Evolutionary conservation across 306 rosid species (phyloP).

Genomic region (Sindora glabra): DNA sequence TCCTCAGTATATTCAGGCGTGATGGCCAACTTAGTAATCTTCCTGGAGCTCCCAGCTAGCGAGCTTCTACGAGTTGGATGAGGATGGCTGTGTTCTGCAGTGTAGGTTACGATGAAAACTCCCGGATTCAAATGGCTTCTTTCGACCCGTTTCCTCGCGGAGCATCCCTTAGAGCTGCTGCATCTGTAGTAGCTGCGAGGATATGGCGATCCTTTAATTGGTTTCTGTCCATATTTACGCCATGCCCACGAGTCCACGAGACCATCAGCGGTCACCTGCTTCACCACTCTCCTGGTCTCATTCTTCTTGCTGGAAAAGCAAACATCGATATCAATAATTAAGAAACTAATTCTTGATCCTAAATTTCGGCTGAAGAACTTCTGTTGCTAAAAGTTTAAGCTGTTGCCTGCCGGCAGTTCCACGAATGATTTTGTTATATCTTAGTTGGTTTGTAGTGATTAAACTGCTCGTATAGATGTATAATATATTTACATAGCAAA

Average conservation of each 20-base stretch:
- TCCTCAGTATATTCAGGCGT: not conserved
- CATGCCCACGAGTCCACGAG: constrained; percentile 75
- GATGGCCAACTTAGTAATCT: constrained; percentile 15
- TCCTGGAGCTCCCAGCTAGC: too few species aligned
- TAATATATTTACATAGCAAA: not conserved
- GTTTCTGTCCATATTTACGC: constrained; percentile 96
- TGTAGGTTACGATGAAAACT: constrained; percentile 56
- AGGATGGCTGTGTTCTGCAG: constrained; percentile 72
- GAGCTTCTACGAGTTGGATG: constrained; percentile 59
- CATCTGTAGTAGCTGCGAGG: constrained; percentile 93
- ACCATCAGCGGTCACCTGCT: constrained; percentile 50
- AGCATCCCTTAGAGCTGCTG: constrained; percentile 89
- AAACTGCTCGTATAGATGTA: too few species aligned
- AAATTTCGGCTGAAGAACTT: too few species aligned
- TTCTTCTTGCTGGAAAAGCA: constrained; percentile 63
- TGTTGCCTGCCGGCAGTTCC: too few species aligned
- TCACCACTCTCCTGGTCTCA: constrained; percentile 49
- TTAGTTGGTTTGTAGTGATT: too few species aligned
- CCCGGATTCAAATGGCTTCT: constrained; percentile 52
- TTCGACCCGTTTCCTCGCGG: constrained; percentile 89
- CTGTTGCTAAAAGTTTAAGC: too few species aligned
- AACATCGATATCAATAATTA: too few species aligned
- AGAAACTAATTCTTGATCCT: not conserved
- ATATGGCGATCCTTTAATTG: constrained; percentile 88
- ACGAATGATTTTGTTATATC: too few species aligned